Conservation (phyloP, 768 basidiomycete genomes). For the Hortiboletus flavorubellus region DNA sequence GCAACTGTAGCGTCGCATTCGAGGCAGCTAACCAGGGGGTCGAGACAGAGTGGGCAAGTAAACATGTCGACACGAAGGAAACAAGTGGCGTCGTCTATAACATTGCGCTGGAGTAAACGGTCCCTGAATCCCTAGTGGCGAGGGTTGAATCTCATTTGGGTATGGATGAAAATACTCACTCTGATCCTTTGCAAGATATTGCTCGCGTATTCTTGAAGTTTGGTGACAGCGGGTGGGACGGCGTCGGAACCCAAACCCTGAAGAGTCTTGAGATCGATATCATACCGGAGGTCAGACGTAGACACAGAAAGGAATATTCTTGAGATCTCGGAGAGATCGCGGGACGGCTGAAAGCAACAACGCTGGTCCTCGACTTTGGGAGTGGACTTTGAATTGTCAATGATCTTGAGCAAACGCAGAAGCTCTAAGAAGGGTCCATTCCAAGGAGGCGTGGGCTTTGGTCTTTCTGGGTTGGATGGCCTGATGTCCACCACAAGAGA, state of each 20-base stretch:
- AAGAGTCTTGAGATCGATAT: constrained; percentile 11
- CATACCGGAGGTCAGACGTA: not conserved
- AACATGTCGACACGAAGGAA: constrained; percentile 9
- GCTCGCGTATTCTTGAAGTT: constrained; percentile 12
- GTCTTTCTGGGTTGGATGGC: not conserved
- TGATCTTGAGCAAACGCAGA: constrained; percentile 1
- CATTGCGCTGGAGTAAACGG: not conserved
- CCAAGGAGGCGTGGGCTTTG: constrained; percentile 1
- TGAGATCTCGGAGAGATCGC: constrained; percentile 10
- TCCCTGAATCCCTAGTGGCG: constrained; percentile 10
- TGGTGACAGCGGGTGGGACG: not conserved
- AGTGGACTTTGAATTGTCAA: not conserved
- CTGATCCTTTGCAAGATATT: constrained; percentile 1
- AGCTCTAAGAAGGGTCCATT: constrained; percentile 7
- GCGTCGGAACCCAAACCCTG: not conserved
- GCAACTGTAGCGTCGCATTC: constrained; percentile 11
- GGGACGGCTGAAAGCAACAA: constrained; percentile 15
- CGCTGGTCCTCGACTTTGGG: not conserved
- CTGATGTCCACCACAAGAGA: not conserved
- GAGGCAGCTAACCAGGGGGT: not conserved
- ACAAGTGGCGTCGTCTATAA: not conserved
- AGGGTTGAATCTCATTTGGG: not conserved
- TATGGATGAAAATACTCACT: not conserved
- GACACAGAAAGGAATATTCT: constrained; percentile 12
- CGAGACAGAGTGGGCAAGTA: constrained; percentile 12